Percentiles rank a stretch among this genome's conserved stretches.
These are phyloP conservation scores for Juncus inflexus DNA, from an alignment of 176 grass and related monocot genomes.

Conservation along the genomic window DNA sequence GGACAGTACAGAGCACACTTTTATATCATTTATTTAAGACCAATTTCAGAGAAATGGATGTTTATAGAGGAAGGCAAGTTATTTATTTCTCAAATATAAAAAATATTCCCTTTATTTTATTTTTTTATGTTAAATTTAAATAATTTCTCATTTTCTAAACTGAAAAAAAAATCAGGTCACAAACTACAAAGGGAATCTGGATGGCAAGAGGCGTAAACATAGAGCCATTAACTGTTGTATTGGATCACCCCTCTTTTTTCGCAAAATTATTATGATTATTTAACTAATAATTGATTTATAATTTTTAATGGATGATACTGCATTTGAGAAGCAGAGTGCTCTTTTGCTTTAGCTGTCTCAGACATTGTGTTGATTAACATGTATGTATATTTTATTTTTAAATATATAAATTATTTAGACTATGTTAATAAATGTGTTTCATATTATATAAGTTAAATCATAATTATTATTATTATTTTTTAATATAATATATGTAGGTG, in stretches of 20 bases:
- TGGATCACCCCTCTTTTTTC: neutral
- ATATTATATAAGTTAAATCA: conserved; percentile 14
- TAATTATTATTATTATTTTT: too few species aligned
- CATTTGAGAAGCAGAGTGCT: conserved; percentile 99
- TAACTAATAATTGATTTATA: neutral
- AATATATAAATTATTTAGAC: neutral
- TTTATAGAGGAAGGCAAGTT: conserved; percentile 81
- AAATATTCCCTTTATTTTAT: conserved; percentile 26
- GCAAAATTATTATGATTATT: neutral
- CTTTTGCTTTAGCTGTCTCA: conserved; percentile 94
- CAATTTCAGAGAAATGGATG: conserved; percentile 98
- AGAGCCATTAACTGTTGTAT: conserved; percentile 79
- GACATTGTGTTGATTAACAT: conserved; percentile 99
- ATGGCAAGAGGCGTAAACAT: conserved; percentile 64
- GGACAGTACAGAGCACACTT: conserved; percentile 94
- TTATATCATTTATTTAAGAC: conserved; percentile 89
- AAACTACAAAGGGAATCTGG: conserved; percentile 99
- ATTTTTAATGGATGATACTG: conserved; percentile 72
- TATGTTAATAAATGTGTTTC: conserved; percentile 16
- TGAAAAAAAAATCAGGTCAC: conserved; percentile 58
- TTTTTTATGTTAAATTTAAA: conserved; percentile 1
- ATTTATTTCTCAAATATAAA: conserved; percentile 22
- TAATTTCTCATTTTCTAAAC: conserved; percentile 3
- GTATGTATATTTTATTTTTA: conserved; percentile 41
- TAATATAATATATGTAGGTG: conserved; percentile 84